phyloP scores from a whole-genome alignment of 2,329 filamentous ascomycete species.

The Dactylellina leptospora region DNA sequence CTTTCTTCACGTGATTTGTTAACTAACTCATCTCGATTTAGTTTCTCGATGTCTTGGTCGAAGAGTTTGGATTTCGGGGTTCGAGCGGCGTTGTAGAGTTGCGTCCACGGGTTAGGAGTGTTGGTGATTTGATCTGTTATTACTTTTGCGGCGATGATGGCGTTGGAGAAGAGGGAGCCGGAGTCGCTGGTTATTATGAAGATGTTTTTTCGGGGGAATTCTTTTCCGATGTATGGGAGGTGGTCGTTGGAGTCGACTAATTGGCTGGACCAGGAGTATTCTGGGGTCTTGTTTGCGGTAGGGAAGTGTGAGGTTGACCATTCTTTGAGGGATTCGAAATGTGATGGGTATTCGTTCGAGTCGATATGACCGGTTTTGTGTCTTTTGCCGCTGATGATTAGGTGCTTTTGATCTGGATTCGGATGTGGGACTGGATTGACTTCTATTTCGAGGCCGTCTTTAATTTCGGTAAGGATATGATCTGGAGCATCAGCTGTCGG shows the following conservation, averaged over 20 bases:
- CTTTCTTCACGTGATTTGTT: conserved; percentile 68
- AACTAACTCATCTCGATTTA: conserved; percentile 65
- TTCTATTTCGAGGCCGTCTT: conserved; percentile 68
- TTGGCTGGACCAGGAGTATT: conserved; percentile 69
- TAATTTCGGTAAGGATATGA: conserved; percentile 67
- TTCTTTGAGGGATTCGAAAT: conserved; percentile 65
- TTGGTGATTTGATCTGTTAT: conserved; percentile 66
- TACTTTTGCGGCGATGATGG: conserved; percentile 65
- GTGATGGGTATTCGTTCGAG: conserved; percentile 59
- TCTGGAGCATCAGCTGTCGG: conserved; percentile 67
- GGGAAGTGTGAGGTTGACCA: conserved; percentile 68
- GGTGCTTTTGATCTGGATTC: conserved; percentile 65
- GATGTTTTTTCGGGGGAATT: conserved; percentile 63
- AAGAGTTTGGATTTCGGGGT: conserved; percentile 64
- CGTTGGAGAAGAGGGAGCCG: conserved; percentile 68
- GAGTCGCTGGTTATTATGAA: conserved; percentile 69
- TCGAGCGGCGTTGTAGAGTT: conserved; percentile 66
- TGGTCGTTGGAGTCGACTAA: conserved; percentile 67
- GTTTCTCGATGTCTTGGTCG: conserved; percentile 60
- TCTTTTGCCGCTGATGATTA: conserved; percentile 68
- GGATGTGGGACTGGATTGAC: conserved; percentile 67
- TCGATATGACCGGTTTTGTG: conserved; percentile 69
- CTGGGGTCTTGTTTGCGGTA: conserved; percentile 62
- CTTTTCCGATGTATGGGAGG: conserved; percentile 68
- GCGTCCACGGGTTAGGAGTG: conserved; percentile 63